Base-by-base conservation (phyloP, 768 basidiomycete genomes). In the Lentinus tigrinus region DNA sequence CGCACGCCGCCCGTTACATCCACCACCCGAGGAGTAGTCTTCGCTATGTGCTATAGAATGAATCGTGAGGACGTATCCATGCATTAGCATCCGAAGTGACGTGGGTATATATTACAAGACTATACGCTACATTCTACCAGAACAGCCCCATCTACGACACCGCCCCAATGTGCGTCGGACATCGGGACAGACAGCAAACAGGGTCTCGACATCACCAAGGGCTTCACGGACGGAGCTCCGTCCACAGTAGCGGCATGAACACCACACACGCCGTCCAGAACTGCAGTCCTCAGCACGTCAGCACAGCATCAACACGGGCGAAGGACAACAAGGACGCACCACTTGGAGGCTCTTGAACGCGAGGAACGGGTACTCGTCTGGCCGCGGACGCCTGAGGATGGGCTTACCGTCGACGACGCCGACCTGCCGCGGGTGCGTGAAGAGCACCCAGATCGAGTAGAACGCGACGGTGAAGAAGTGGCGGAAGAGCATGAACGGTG, bases 391-490 rank as follows among this genome's bases (percentile, higher is more conserved):
- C 4, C 69, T 69, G 47, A 76, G 70, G 9, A 71, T 66, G 6
- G 74, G 69, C 57, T 85, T 83, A 39, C 70, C 75, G 31, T 64
- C 63, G 16, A 56, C 57, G 21, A 70, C 37, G 76, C 73, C 56
- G 74, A 69, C 65, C 10, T 74, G 69, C 13, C 73, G 75, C 44
- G 83, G 80, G 54, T 79, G 84, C 9, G 85, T 88, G 73, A 98
- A 95, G 73, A 97, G 80, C 50, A 89, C 78, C 85, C 88, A 98
- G 69, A 98, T 88, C 1, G 95, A 87, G 74, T 97, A 99, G 63
- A 99, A 82, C 0, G 97, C 97, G 63, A 99, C 97, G 26, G 82
- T 76, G 79, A 96, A 99, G 76, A 99, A 99, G 77, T 98, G 97
- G 67, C 83, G 84, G 63, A 88, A 84, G 19, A 99, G 85, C 44